Evolutionary conservation across 495 filamentous ascomycete species (phyloP), one percentile per base, ranked within the genome.

Genomic region (Penicillium verhagenii): DNA sequence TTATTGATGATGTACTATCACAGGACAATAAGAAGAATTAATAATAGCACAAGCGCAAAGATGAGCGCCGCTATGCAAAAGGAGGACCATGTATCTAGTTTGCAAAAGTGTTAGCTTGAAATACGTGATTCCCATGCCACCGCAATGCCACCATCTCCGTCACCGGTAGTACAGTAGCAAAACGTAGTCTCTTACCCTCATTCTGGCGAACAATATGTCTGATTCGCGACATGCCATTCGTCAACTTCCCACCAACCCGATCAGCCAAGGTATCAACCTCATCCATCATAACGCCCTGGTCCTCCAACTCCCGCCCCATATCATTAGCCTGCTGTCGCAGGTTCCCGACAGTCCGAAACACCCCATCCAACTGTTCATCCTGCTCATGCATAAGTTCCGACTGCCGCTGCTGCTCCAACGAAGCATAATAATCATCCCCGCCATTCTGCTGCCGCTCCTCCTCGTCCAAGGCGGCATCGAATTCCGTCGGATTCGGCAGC

Each of bases 261-360:
- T 96, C 92, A 9, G 88, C 88, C 54, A 96, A 66, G 5, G 75
- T 80, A 74, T 97, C 92, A 47, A 92, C 86, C 50, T 87, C 84
- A 50, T 91, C 86, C 45, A 98, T 76, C 72, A 90, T 75, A 65
- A 89, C 87, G 19, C 75, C 80, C 79, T 98, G 94, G 70, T 97
- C 93, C 70, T 96, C 95, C 44, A 98, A 75, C 72, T 98, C 94
- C 50, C 93, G 75, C 7, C 92, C 92, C 93, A 98, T 97, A 57
- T 88, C 86, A 72, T 94, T 84, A 14, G 95, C 95, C 78, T 97
- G 93, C 68, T 87, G 78, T 47, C 91, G 75, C 63, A 98, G 66
- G 64, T 90, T 96, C 0, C 91, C 92, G 31, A 98, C 94, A 2
- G 94, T 97, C 60, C 84, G 82, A 65, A 90, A 96, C 38, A 98